Evolutionary conservation across 2,329 filamentous ascomycete species (phyloP), one percentile per base, ranked within the genome.

Genomic region (Fusarium burgessii): DNA sequence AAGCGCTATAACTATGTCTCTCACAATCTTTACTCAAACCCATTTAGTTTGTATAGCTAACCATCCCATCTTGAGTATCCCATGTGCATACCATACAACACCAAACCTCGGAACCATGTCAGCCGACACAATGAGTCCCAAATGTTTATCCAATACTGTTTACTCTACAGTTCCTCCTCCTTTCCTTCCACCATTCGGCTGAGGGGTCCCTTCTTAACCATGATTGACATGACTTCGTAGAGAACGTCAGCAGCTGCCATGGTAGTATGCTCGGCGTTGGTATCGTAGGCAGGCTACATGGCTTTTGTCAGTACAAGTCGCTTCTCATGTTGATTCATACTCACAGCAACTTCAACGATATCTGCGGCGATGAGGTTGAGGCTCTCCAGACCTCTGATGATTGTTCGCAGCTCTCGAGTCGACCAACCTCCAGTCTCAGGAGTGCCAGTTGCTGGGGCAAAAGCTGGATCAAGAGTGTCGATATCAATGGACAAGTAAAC

Each of bases 401-500:
- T 93, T 0, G 91, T 92, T 47, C 91, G 84, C 13, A 94, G 83
- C 83, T 94, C 92, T 35, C 92, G 83, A 1, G 92, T 93, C 3
- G 88, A 90, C 91, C 92, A 93, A 5, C 92, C 91, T 13, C 92
- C 91, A 1, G 91, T 93, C 83, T 93, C 91, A 2, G 91, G 92
- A 0, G 92, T 93, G 12, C 92, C 92, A 0, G 91, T 93, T 1
- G 90, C 91, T 15, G 91, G 92, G 0, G 92, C 92, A 73, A 93
- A 95, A 8, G 93, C 93, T 11, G 93, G 93, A 77, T 96, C 93
- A 3, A 96, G 83, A 0, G 92, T 94, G 75, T 96, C 93, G 71
- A 96, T 97, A 76, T 97, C 94, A 49, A 97, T 91, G 10, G 89
- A 93, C 35, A 97, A 82, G 77, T 97, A 97, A 0, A 96, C 92